Evolutionary conservation across 495 filamentous ascomycete species (phyloP), one percentile per base, ranked within the genome.

Genomic region (Friedmanniomyces simplex): DNA sequence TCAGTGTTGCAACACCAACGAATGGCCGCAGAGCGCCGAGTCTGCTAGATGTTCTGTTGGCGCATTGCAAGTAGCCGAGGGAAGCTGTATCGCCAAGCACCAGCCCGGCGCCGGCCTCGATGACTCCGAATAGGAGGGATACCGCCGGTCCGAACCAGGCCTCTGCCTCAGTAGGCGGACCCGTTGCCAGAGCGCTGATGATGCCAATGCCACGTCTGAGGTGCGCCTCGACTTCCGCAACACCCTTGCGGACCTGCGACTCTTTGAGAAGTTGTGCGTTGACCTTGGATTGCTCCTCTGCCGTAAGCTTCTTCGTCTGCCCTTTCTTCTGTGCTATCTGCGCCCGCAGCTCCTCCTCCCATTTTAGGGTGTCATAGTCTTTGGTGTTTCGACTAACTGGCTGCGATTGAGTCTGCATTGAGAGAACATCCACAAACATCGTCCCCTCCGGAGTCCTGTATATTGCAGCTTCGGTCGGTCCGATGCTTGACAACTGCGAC

Each of bases 331-430:
- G 76, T 22, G 89, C 91, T 41, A 98, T 73, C 64, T 97, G 89
- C 34, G 81, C 79, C 48, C 90, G 74, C n/a, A 97, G 78, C 55
- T 97, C 93, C 64, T 87, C 83, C 69, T 98, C 93, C 93, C 93
- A 98, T 72, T 96, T 96, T 50, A 96, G 66, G 0, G 88, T 95
- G 64, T 97, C 87, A 59, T 96, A 95, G 67, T 97, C 93, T 68
- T 88, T 96, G 21, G 76, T 82, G 62, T 86, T 96, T 70, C 88
- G 96, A 64, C 87, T 80, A 8, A 86, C 79, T 14, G 80, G 65
- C n/a, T 76, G 75, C 47, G 74, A 77, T 62, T 83, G 82, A 1
- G 74, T 73, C 68, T 91, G 91, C 63, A 82, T 86, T 30, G 84
- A 86, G 4, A 98, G 76, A 6, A 96, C 88, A 69, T 98, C 91